Conservation (phyloP, 192 early-diverging fungal species). For the Backusella mclennaniae region DNA sequence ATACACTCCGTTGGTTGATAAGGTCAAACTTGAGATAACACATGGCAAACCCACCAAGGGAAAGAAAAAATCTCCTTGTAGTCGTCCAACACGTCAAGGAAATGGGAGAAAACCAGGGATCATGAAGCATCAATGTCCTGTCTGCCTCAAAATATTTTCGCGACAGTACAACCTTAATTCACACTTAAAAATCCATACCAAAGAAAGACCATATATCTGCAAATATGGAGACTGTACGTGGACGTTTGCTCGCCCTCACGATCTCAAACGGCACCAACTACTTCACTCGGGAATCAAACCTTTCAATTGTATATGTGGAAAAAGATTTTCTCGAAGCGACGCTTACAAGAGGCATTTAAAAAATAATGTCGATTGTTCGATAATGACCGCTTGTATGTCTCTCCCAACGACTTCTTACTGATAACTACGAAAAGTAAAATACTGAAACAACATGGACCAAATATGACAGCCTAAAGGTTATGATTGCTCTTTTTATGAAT, state of each 20-base stretch:
- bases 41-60: background rate
- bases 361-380: background rate
- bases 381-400: background rate
- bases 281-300: slow-evolving; percentile 75
- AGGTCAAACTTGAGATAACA: background rate
- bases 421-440: background rate
- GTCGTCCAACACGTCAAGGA: background rate
- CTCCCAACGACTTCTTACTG: background rate
- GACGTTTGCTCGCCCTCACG: slow-evolving; percentile 70
- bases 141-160: slow-evolving; percentile 46
- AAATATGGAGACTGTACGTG: slow-evolving; percentile 43
- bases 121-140: slow-evolving; percentile 10
- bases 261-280: slow-evolving; percentile 71
- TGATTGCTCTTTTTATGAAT: too few relatives aligned
- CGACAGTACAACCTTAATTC: slow-evolving; percentile 76
- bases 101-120: background rate
- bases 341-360: slow-evolving; percentile 60
- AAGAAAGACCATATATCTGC: slow-evolving; percentile 73
- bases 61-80: background rate
- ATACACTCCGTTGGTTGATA: background rate
- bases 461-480: background rate
- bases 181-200: slow-evolving; percentile 69
- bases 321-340: slow-evolving; percentile 71
- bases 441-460: background rate
- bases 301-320: slow-evolving; percentile 73